Base-by-base conservation (phyloP, 441 rosid species). In the Adansonia grandidieri region DNA sequence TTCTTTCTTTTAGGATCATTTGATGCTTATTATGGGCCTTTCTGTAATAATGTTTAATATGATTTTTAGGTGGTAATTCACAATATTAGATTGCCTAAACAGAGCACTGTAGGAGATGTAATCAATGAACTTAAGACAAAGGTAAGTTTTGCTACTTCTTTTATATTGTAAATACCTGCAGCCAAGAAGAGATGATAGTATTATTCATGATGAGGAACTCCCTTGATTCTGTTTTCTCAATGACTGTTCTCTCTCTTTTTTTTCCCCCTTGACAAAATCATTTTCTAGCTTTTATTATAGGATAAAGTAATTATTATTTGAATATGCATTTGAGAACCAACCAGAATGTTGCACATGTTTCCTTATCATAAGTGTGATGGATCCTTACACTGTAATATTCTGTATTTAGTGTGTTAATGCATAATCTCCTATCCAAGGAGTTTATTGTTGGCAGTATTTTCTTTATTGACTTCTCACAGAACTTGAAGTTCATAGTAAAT, bases 31-130 rank as follows among this genome's bases (percentile, higher is more conserved):
- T 37, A 47, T 69, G 20, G 28, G 65, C 44, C 47, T 45, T 64
- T 74, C 37, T 72, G 2, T 74, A 61, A 79, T 66, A 60, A 50
- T 75, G 57, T 51, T 77, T 10, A 15, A 69, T 74, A 69, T 58
- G 75, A 79, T 70, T 82, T 79, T 74, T 87, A 96, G 97, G 95
- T 91, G 80, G 88, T 90, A 70, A 88, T 91, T 80, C 97, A 93
- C 85, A 90, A 88, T 77, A 92, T 94, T 79, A 93, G 98, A 82
- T 88, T 96, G 80, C 99, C 99, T 47, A 96, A 94, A 86, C 98
- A 93, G 87, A 94, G 98, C 84, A 92, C 90, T 48, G 97, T 96
- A 32, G 97, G 96, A 44, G 97, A 96, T 83, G 98, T 94, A 72
- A 86, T 94, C 76, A 86, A 87, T 81, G 97, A 91, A 81, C 96